phyloP scores from a whole-genome alignment of 306 rosid species.

The Pyrus communis region DNA sequence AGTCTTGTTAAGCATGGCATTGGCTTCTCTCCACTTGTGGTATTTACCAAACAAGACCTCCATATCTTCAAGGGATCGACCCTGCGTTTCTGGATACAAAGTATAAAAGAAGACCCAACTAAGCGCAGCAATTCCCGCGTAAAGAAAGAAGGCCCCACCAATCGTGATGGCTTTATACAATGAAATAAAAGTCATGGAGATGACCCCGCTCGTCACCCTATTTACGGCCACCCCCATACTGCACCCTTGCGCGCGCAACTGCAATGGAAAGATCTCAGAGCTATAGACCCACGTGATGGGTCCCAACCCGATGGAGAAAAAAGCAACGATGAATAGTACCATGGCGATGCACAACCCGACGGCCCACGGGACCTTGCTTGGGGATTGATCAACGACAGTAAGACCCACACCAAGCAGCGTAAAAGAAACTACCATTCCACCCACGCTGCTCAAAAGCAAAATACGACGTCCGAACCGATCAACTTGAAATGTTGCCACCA shows the following conservation, averaged over 20 bases:
- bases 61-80: conserved; percentile 46
- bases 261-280: no score
- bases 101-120: conserved; percentile 37
- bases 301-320: conserved; percentile 9
- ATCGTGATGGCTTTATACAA: conserved; percentile 21
- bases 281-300: conserved; percentile 5
- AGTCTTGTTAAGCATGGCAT: neutral
- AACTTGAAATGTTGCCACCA: conserved; percentile 2
- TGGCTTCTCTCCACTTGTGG: no score
- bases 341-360: no score
- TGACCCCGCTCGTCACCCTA: neutral
- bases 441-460: neutral
- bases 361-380: neutral
- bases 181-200: conserved; percentile 46
- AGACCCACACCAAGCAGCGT: neutral
- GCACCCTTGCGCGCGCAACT: no score
- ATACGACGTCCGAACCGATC: neutral
- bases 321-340: no score
- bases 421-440: neutral
- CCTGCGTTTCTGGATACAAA: conserved; percentile 41
- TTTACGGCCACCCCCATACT: no score
- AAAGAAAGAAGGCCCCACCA: conserved; percentile 27
- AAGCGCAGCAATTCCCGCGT: conserved; percentile 5
- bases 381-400: neutral
- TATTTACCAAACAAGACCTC: no score